phyloP scores from a whole-genome alignment of 768 basidiomycete species.

The Mrakia frigida region DNA sequence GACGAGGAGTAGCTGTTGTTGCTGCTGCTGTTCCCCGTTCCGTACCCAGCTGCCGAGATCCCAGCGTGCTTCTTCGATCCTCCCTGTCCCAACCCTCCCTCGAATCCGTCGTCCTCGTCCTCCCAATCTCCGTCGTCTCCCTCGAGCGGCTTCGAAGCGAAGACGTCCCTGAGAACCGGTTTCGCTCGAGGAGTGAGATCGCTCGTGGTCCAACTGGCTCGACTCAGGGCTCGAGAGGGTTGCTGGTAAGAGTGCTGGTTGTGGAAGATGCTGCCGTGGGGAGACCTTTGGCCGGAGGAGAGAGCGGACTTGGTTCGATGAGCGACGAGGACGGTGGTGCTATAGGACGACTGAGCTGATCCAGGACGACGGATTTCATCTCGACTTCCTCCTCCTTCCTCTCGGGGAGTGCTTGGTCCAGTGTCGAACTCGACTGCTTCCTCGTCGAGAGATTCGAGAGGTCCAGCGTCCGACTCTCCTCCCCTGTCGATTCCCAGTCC shows the following conservation, averaged over 20 bases:
- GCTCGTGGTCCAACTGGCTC: conserved; percentile 51
- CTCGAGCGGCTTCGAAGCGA: conserved; percentile 38
- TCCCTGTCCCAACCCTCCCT: conserved; percentile 43
- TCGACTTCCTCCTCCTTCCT: background rate
- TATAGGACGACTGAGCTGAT: conserved; percentile 35
- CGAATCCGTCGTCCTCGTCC: conserved; percentile 41
- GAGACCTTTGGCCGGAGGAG: conserved; percentile 36
- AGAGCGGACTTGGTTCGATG: conserved; percentile 73
- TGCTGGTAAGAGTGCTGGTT: conserved; percentile 68
- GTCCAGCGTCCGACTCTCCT: background rate
- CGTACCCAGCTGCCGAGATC: background rate
- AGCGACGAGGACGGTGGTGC: conserved; percentile 62
- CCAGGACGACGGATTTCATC: background rate
- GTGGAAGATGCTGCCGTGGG: conserved; percentile 46
- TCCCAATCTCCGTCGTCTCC: conserved; percentile 43
- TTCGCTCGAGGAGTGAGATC: conserved; percentile 32
- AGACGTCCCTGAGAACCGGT: conserved; percentile 42
- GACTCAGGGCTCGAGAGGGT: conserved; percentile 53
- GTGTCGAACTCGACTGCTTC: background rate
- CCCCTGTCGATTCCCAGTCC: conserved; percentile 39
- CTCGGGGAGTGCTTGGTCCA: background rate
- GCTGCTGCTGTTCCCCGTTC: background rate
- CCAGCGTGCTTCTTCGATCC: background rate
- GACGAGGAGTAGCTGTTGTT: background rate
- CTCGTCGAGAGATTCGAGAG: conserved; percentile 8